phyloP scores from a whole-genome alignment of 768 basidiomycete species.

The Panellus pusillus region DNA sequence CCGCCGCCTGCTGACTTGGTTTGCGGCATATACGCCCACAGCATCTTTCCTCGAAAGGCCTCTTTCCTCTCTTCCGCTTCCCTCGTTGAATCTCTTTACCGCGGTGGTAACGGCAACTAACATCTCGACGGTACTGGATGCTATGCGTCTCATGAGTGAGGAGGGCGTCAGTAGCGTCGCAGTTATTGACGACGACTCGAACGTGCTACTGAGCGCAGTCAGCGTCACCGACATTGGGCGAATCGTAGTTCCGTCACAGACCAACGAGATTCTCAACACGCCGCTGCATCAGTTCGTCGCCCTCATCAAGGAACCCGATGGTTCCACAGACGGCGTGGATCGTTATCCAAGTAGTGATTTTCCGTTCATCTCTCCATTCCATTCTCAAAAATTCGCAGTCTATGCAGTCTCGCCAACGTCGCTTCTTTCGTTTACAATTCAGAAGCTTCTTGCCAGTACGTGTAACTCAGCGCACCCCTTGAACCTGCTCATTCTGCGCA shows the following conservation, averaged over 20 bases:
- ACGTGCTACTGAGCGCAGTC: slow-evolving; percentile 68
- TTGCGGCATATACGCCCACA: slow-evolving; percentile 53
- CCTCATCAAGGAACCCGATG: slow-evolving; percentile 74
- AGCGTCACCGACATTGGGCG: slow-evolving; percentile 82
- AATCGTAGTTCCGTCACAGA: slow-evolving; percentile 80
- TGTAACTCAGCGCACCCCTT: slow-evolving; percentile 12
- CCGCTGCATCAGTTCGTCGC: slow-evolving; percentile 71
- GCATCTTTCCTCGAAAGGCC: slow-evolving; percentile 49
- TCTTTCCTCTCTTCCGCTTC: slow-evolving; percentile 56
- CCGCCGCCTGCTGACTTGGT: slow-evolving; percentile 68
- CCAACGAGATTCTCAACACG: slow-evolving; percentile 70
- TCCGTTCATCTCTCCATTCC: background rate
- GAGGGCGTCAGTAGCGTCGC: slow-evolving; percentile 84
- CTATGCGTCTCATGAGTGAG: slow-evolving; percentile 85
- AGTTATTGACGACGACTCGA: slow-evolving; percentile 65
- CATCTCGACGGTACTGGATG: slow-evolving; percentile 66
- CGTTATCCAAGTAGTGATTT: slow-evolving; percentile 64
- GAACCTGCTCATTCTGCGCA: slow-evolving; percentile 26
- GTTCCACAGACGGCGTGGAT: slow-evolving; percentile 78
- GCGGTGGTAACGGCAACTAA: slow-evolving; percentile 66
- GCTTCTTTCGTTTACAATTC: slow-evolving; percentile 66
- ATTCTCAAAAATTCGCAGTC: slow-evolving; percentile 39
- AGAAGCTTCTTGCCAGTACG: slow-evolving; percentile 83
- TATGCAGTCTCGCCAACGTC: slow-evolving; percentile 72
- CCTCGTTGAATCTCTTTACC: slow-evolving; percentile 61